Evolutionary conservation across 1,139 yeast genomes (phyloP).

Genomic region (Saccharomycopsis crataegensis): DNA sequence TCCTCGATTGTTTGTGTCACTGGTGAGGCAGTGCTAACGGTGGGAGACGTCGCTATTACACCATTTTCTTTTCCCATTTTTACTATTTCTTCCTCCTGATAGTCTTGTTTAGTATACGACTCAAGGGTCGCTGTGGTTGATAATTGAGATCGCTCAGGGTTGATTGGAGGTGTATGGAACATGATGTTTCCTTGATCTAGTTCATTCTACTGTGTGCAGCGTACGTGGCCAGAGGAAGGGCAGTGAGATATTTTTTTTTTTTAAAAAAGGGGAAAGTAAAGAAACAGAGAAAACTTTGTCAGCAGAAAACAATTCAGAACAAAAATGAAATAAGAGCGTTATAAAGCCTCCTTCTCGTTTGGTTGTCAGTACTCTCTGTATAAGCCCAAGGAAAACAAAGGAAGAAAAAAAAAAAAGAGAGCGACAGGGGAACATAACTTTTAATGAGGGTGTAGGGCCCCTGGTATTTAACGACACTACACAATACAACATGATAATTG

Average conservation of each 20-base stretch:
- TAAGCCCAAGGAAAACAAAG: no score
- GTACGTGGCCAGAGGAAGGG: no score
- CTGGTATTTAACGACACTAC: no score
- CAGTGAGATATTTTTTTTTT: no score
- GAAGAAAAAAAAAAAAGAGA: no score
- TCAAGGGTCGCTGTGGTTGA: constrained; percentile 13
- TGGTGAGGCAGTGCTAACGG: neutral
- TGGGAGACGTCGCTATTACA: neutral
- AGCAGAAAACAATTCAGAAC: no score
- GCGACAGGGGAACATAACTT: no score
- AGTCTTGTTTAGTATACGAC: constrained; percentile 2
- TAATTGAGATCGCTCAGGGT: constrained; percentile 13
- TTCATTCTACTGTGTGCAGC: neutral
- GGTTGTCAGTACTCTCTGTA: neutral
- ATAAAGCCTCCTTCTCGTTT: neutral
- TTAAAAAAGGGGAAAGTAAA: no score
- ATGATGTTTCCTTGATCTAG: constrained; percentile 1
- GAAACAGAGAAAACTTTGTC: no score
- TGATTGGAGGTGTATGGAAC: constrained; percentile 20
- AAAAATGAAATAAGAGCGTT: neutral
- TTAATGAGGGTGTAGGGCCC: no score
- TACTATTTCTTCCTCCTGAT: no score
- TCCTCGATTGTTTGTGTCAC: neutral
- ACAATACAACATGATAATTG: no score
- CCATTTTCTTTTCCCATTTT: neutral